Conservation (phyloP, 1,284 basidiomycete genomes). For the Marasmius oreades region DNA sequence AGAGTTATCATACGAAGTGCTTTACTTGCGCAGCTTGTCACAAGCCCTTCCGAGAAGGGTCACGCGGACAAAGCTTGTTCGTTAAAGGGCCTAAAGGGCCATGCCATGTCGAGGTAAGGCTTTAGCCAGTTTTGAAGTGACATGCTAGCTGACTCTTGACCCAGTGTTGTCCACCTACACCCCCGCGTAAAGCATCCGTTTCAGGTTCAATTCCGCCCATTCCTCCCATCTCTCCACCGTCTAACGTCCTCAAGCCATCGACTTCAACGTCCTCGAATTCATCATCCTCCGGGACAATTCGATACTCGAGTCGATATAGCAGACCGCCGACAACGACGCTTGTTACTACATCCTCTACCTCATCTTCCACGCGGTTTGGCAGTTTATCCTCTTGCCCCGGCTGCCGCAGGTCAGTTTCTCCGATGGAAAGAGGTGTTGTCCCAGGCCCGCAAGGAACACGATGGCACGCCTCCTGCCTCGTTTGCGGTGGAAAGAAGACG, state of each 20-base stretch:
- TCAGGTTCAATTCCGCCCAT: slow-evolving; percentile 21
- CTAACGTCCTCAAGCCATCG: slow-evolving; percentile 6
- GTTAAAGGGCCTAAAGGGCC: slow-evolving; percentile 61
- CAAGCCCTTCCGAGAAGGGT: slow-evolving; percentile 56
- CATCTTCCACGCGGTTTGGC: slow-evolving; percentile 62
- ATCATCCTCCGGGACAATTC: slow-evolving; percentile 22
- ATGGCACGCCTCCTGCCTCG: slow-evolving; percentile 74
- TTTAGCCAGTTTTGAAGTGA: slow-evolving; percentile 4
- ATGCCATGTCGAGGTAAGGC: slow-evolving; percentile 64
- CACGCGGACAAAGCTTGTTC: slow-evolving; percentile 61
- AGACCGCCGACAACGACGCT: slow-evolving; percentile 39
- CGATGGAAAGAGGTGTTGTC: slow-evolving; percentile 80
- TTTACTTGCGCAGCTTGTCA: slow-evolving; percentile 70
- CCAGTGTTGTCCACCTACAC: slow-evolving; percentile 63
- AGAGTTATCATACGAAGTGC: slow-evolving; percentile 68
- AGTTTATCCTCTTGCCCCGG: slow-evolving; percentile 64
- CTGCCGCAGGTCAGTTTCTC: slow-evolving; percentile 66
- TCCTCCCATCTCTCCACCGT: slow-evolving; percentile 8
- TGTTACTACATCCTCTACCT: slow-evolving; percentile 21
- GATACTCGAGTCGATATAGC: slow-evolving; percentile 38
- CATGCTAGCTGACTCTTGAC: slow-evolving; percentile 11
- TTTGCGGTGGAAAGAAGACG: slow-evolving; percentile 70
- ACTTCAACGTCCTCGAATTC: slow-evolving; percentile 11
- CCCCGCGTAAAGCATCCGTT: slow-evolving; percentile 18
- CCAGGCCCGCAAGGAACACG: slow-evolving; percentile 74